Evolutionary conservation across 2,329 filamentous ascomycete species (phyloP), one percentile per base, ranked within the genome.

Genomic region (Pseudogymnoascus sp.): DNA sequence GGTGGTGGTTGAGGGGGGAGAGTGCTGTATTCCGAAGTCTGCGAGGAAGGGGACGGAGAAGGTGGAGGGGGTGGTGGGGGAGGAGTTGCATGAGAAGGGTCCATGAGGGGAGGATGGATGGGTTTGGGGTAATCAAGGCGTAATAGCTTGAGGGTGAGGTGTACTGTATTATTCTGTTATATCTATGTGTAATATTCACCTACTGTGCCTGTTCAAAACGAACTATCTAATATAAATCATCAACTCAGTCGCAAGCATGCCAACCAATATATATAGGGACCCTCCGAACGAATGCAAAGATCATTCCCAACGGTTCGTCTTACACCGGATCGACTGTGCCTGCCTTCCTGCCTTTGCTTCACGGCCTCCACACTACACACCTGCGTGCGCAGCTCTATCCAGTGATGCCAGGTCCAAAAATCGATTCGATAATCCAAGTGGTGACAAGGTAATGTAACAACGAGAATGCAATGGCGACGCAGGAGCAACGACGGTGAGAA

Each of bases 21-120:
- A 83, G 66, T 85, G 82, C 69, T 85, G 82, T 66, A 72, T 73
- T 47, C 79, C 78, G 1, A 81, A 78, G 69, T 75, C 74, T 37
- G 50, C 50, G 16, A 57, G 50, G 28, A 57, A 57, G 50, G 34
- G 50, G 30, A 28, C 16, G n/a, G 28, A 37, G 28, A 37, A 18
- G 28, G 28, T 57, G 9, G 28, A 57, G 28, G 18, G 16, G 6
- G 50, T 35, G 9, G 50, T 32, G 50, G 32, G 28, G 9, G 50
- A 32, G 18, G 50, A 57, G 28, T 35, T 57, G n/a, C 50, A 57
- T 57, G 50, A 35, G 20, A 57, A 57, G 50, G 50, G 50, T 11
- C 50, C 50, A 6, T 57, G 28, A 35, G 2, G 25, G 20, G 20
- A 20, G 2, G 39, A 41, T 50, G 43, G 25, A 6, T 30, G 14